Percentiles rank a stretch among this genome's conserved stretches.
These are phyloP conservation scores for Fusarium globosum DNA, from an alignment of 2,329 filamentous ascomycete genomes.

Conservation along the genomic window DNA sequence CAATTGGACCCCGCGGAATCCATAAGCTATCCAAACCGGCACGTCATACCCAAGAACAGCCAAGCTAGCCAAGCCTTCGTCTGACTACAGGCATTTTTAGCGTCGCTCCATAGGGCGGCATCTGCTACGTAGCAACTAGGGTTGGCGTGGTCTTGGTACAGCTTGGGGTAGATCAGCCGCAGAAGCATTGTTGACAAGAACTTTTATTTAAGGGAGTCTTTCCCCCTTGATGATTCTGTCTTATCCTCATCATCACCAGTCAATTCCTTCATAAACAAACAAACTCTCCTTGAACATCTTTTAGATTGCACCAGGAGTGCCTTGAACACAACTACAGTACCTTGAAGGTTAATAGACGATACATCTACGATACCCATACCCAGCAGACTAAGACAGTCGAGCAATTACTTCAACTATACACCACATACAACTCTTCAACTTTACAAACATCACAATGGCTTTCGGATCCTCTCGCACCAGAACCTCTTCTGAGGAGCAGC, in stretches of 20 bases:
- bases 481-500: slow-evolving; percentile 39
- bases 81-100: slow-evolving; percentile 33
- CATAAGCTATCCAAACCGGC: slow-evolving; percentile 22
- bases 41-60: slow-evolving; percentile 34
- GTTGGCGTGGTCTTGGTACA: slow-evolving; percentile 5
- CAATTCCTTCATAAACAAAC: slow-evolving; percentile 19
- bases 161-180: slow-evolving; percentile 21
- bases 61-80: slow-evolving; percentile 31
- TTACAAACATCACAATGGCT: slow-evolving; percentile 17
- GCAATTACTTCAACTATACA: neutral
- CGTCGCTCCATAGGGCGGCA: slow-evolving; percentile 30
- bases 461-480: slow-evolving; percentile 23
- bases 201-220: slow-evolving; percentile 35
- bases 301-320: slow-evolving; percentile 40
- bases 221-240: slow-evolving; percentile 8
- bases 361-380: slow-evolving; percentile 24
- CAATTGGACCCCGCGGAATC: slow-evolving; percentile 23
- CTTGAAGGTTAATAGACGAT: slow-evolving; percentile 35
- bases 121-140: slow-evolving; percentile 31
- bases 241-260: slow-evolving; percentile 7
- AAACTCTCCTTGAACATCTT: slow-evolving; percentile 39
- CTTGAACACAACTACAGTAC: slow-evolving; percentile 16
- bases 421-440: neutral
- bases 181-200: neutral
- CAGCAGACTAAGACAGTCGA: neutral